Evolutionary conservation across 768 basidiomycete genomes (phyloP).

Genomic region (Naganishia vishniacii): DNA sequence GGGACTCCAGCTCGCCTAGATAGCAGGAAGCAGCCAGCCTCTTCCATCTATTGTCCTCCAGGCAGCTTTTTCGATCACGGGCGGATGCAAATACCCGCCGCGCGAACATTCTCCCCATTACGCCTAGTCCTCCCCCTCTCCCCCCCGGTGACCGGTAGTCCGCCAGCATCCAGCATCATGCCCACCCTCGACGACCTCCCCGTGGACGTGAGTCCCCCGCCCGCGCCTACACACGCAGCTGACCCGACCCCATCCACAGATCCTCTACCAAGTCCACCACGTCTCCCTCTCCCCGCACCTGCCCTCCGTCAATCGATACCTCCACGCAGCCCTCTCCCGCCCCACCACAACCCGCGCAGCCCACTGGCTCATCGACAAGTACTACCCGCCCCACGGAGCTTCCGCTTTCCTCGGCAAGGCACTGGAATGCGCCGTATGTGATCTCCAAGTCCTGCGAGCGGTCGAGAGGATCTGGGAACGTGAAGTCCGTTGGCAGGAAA

Average conservation of each 20-base stretch:
- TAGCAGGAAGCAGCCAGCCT: no score
- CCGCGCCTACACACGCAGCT: not conserved
- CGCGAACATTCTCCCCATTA: no score
- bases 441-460: constrained; percentile 34
- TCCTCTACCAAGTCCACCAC: constrained; percentile 73
- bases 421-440: constrained; percentile 44
- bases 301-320: constrained; percentile 57
- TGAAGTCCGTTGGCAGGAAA: constrained; percentile 8
- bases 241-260: constrained; percentile 52
- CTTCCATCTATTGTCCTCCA: no score
- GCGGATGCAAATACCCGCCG: no score
- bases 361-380: constrained; percentile 55
- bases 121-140: no score
- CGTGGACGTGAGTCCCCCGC: not conserved
- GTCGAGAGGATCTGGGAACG: constrained; percentile 36
- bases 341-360: constrained; percentile 62
- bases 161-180: not conserved
- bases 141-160: no score
- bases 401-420: constrained; percentile 36
- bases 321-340: constrained; percentile 57
- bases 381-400: not conserved
- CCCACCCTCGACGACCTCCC: not conserved
- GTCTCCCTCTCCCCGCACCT: constrained; percentile 62
- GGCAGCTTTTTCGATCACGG: no score
- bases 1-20: no score